Percentiles rank a stretch among this genome's conserved stretches.
Evolutionary conservation across 306 rosid genomes (phyloP).

Genomic region (Prosopis cineraria): DNA sequence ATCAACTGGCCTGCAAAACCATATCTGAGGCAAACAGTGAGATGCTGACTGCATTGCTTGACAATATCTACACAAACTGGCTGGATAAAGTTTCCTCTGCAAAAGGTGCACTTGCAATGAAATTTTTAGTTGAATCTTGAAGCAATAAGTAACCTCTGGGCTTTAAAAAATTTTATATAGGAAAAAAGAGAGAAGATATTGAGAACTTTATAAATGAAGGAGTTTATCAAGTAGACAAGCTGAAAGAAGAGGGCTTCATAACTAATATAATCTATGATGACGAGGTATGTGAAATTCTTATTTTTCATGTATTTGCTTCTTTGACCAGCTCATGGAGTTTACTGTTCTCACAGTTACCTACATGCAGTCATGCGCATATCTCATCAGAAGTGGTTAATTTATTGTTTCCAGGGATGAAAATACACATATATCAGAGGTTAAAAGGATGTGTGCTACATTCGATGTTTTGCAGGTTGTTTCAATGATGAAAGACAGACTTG

Average conservation of each 20-base stretch:
- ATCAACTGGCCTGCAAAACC: conserved; percentile 73
- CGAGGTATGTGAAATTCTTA: conserved; percentile 60
- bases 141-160: conserved; percentile 29
- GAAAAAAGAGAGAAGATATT: conserved; percentile 71
- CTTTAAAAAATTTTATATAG: conserved; percentile 46
- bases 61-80: conserved; percentile 87
- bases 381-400: conserved; percentile 13
- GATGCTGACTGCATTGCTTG: conserved; percentile 86
- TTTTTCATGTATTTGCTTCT: conserved; percentile 26
- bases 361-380: conserved; percentile 5
- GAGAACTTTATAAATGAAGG: conserved; percentile 85
- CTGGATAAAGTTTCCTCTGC: conserved; percentile 78
- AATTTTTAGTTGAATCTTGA: conserved; percentile 34
- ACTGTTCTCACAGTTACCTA: background rate
- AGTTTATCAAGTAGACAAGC: conserved; percentile 73
- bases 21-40: conserved; percentile 82
- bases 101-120: conserved; percentile 63
- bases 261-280: conserved; percentile 82
- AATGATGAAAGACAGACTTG: conserved; percentile 74
- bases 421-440: conserved; percentile 11
- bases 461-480: conserved; percentile 64
- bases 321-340: conserved; percentile 10
- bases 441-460: conserved; percentile 33
- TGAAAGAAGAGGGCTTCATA: conserved; percentile 90
- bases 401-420: conserved; percentile 15